These are phyloP conservation scores for Rubia balearica DNA, from an alignment of 305 asterid species.

Conservation along the genomic window DNA sequence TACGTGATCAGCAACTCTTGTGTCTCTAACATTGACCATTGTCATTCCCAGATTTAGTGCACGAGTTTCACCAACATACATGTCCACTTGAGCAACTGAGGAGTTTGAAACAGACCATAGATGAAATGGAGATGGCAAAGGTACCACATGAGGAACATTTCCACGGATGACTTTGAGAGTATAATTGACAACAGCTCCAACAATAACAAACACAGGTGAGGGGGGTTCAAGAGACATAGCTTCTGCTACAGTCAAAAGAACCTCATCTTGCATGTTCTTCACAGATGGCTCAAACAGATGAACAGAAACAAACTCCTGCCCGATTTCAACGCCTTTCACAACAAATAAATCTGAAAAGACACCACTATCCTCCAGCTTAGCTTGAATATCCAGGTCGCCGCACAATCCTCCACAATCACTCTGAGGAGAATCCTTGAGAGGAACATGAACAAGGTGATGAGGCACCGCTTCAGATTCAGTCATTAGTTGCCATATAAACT, in stretches of 20 bases:
- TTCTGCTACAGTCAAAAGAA: slow-evolving; percentile 85
- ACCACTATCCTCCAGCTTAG: slow-evolving; percentile 76
- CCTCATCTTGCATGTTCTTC: slow-evolving; percentile 54
- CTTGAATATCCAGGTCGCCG: slow-evolving; percentile 84
- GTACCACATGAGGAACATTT: slow-evolving; percentile 53
- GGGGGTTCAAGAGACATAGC: slow-evolving; percentile 92
- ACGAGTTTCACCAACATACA: slow-evolving; percentile 46
- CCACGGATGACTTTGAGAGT: slow-evolving; percentile 69
- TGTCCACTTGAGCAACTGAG: slow-evolving; percentile 71
- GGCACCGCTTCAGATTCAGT: slow-evolving; percentile 54
- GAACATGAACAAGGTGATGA: slow-evolving; percentile 75
- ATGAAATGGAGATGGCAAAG: slow-evolving; percentile 76
- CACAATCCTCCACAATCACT: slow-evolving; percentile 86
- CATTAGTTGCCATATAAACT: slow-evolving; percentile 68
- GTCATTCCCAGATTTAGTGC: slow-evolving; percentile 69
- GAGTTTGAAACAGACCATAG: slow-evolving; percentile 70
- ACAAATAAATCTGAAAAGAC: slow-evolving; percentile 73
- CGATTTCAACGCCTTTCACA: slow-evolving; percentile 81
- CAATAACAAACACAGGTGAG: slow-evolving; percentile 73
- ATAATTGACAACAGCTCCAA: slow-evolving; percentile 64
- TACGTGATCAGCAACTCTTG: slow-evolving; percentile 75
- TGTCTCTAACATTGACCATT: slow-evolving; percentile 67
- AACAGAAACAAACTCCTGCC: slow-evolving; percentile 80
- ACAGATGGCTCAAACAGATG: slow-evolving; percentile 65
- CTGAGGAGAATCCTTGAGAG: slow-evolving; percentile 80